Conservation (phyloP, 495 filamentous ascomycete species). For the Trichoderma orchidacearum region DNA sequence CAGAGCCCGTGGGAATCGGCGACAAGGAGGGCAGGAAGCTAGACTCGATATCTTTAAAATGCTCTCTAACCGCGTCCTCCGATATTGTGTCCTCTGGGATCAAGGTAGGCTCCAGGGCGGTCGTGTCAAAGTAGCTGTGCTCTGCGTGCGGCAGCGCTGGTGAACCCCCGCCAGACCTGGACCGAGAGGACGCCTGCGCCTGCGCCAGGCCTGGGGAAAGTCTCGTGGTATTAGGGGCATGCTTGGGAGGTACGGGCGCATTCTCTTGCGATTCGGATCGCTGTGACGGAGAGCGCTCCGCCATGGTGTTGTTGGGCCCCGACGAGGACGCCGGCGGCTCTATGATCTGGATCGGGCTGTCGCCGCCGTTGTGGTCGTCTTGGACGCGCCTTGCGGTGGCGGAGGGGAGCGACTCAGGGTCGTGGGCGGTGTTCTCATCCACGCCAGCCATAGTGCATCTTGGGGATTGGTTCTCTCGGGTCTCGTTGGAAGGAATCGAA, state of each 20-base stretch:
- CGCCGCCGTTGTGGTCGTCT: neutral
- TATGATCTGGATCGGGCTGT: neutral
- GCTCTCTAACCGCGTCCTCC: slow-evolving; percentile 32
- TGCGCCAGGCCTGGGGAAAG: neutral
- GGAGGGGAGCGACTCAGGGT: neutral
- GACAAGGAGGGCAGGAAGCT: slow-evolving; percentile 56
- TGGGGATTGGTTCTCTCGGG: neutral
- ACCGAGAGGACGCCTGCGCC: neutral
- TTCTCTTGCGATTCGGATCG: neutral
- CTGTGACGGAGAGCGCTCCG: neutral
- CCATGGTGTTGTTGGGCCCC: neutral
- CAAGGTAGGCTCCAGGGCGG: slow-evolving; percentile 21
- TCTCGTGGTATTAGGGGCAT: neutral
- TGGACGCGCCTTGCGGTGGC: neutral
- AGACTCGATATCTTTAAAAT: slow-evolving; percentile 77
- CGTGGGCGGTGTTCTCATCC: neutral
- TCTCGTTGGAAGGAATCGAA: neutral
- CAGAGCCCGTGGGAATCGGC: slow-evolving; percentile 23
- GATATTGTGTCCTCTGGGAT: slow-evolving; percentile 26
- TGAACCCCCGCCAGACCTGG: neutral
- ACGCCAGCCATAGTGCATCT: neutral
- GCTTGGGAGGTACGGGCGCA: neutral
- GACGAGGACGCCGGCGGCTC: neutral
- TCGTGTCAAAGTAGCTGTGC: slow-evolving; percentile 26
- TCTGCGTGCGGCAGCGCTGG: neutral